Evolutionary conservation across 805 yeast species (phyloP).

Genomic region (Maudiozyma turicensis): DNA sequence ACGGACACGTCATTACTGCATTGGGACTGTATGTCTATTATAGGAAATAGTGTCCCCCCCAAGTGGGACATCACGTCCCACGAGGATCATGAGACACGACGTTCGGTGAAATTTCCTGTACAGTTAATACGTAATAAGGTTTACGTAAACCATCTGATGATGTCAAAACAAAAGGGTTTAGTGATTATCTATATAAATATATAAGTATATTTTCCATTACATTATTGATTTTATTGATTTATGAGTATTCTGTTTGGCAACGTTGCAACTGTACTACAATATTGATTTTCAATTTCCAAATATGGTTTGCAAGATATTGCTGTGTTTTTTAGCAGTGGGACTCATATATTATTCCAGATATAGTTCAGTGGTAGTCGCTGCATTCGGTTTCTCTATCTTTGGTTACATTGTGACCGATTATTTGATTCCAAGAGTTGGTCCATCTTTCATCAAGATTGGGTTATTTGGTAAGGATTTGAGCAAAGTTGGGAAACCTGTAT

Average conservation of each 20-base stretch:
- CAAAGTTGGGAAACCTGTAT: slow-evolving; percentile 59
- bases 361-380: slow-evolving; percentile 31
- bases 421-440: slow-evolving; percentile 60
- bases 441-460: slow-evolving; percentile 65
- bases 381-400: slow-evolving; percentile 55
- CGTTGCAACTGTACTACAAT: too few relatives aligned
- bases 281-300: not conserved
- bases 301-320: slow-evolving; percentile 5
- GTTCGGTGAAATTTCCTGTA: too few relatives aligned
- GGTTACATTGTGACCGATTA: slow-evolving; percentile 54
- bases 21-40: not conserved
- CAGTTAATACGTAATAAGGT: too few relatives aligned
- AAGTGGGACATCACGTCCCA: not conserved
- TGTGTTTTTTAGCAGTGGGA: slow-evolving; percentile 8
- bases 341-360: slow-evolving; percentile 15
- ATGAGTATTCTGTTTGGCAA: too few relatives aligned
- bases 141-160: too few relatives aligned
- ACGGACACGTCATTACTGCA: not conserved
- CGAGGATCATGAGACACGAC: not conserved
- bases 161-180: too few relatives aligned
- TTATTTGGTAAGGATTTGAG: slow-evolving; percentile 79
- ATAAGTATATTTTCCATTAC: too few relatives aligned
- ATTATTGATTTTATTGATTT: too few relatives aligned
- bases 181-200: too few relatives aligned
- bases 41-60: not conserved